These are phyloP conservation scores for Phytophthora sojae DNA, from an alignment of 352 stramenopile species.

Conservation along the genomic window DNA sequence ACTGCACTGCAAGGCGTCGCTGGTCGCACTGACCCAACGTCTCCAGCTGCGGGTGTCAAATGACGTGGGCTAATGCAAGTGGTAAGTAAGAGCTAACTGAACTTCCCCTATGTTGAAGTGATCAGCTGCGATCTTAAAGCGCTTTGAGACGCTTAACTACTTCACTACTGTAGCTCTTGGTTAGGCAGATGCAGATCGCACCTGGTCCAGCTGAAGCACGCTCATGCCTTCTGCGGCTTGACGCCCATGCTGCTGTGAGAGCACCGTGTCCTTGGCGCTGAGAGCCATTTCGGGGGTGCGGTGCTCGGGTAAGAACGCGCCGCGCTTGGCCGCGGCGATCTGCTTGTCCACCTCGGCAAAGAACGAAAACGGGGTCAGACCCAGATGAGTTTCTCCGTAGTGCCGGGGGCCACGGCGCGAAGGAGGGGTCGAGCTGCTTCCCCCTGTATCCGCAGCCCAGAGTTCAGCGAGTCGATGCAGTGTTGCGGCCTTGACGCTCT, in stretches of 20 bases:
- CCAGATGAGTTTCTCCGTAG: slow-evolving; percentile 38
- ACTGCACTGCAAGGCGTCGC: not conserved
- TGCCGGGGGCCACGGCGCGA: slow-evolving; percentile 11
- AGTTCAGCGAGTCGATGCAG: slow-evolving; percentile 60
- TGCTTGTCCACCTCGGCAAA: slow-evolving; percentile 66
- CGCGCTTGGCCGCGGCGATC: slow-evolving; percentile 55
- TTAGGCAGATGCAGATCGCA: slow-evolving; percentile 31
- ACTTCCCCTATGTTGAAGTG: slow-evolving; percentile 11
- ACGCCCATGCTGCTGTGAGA: slow-evolving; percentile 12
- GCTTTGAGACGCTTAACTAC: not conserved
- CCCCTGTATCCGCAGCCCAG: slow-evolving; percentile 27
- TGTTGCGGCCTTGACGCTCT: slow-evolving; percentile 60
- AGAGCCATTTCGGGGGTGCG: slow-evolving; percentile 58
- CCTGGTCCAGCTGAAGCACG: slow-evolving; percentile 22
- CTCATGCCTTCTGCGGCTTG: not conserved
- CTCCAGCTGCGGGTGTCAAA: not conserved
- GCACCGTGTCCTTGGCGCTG: slow-evolving; percentile 53
- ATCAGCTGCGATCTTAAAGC: slow-evolving; percentile 4
- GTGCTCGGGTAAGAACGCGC: slow-evolving; percentile 53
- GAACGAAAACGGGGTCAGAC: slow-evolving; percentile 69
- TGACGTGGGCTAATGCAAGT: not conserved
- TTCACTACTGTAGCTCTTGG: not conserved
- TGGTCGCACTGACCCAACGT: not conserved
- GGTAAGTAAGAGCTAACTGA: not conserved
- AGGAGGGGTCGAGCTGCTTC: slow-evolving; percentile 14